A percentile compares a stretch with the other conserved stretches of the same genome.
Evolutionary conservation across 768 basidiomycete genomes (phyloP).

Genomic region (Cystoderma amianthinum): DNA sequence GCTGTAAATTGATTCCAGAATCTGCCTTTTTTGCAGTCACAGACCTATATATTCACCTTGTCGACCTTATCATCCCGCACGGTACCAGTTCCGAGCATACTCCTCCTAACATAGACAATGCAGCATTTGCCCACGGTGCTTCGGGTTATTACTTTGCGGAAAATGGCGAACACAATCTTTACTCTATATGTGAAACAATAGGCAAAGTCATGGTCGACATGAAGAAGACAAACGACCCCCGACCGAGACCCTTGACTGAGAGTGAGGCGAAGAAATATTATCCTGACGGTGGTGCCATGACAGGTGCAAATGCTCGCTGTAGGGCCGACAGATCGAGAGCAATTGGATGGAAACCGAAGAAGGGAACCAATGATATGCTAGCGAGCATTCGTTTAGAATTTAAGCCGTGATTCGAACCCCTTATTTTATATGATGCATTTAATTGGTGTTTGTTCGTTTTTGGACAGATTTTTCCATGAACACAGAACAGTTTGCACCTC

Average conservation of each 20-base stretch:
- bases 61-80: conserved; percentile 25
- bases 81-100: conserved; percentile 2
- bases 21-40: conserved; percentile 30
- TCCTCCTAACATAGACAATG: conserved; percentile 9
- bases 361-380: conserved; percentile 42
- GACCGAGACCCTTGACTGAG: conserved; percentile 36
- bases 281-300: conserved; percentile 20
- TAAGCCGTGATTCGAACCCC: conserved; percentile 2
- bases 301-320: conserved; percentile 38
- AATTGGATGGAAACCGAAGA: conserved; percentile 48
- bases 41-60: conserved; percentile 33
- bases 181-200: conserved; percentile 28
- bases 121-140: conserved; percentile 31
- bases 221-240: conserved; percentile 24
- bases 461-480: no score
- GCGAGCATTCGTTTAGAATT: conserved; percentile 40
- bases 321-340: conserved; percentile 30
- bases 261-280: conserved; percentile 36
- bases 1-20: no score
- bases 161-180: conserved; percentile 36
- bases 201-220: conserved; percentile 23
- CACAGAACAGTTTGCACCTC: no score
- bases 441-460: no score
- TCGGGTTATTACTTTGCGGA: conserved; percentile 44
- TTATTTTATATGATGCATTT: background rate